Evolutionary conservation across 108 stramenopile species (phyloP).

Genomic region (Nitzschia putrida): DNA sequence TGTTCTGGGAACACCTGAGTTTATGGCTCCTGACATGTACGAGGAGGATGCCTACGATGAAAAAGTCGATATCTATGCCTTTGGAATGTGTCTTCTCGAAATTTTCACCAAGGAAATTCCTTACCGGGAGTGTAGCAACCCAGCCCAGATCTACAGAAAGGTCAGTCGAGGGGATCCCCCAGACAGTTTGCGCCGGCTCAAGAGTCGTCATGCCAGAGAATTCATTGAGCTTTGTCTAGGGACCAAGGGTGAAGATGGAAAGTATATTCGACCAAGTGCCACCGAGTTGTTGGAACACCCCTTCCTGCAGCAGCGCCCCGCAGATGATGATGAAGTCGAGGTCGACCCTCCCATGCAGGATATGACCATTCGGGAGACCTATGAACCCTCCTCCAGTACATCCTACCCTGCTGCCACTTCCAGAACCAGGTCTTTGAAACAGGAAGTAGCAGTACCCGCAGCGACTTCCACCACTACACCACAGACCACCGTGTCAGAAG

Average conservation of each 20-base stretch:
- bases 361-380: conserved; percentile 54
- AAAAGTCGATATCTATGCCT: conserved; percentile 98
- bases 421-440: background rate
- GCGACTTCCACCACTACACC: conserved; percentile 12
- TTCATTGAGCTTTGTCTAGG: conserved; percentile 89
- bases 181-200: conserved; percentile 71
- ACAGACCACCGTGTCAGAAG: conserved; percentile 6
- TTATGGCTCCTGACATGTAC: conserved; percentile 99
- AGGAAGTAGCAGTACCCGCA: conserved; percentile 12
- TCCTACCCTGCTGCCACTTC: conserved; percentile 2
- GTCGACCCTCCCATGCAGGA: conserved; percentile 77
- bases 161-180: conserved; percentile 88
- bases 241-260: conserved; percentile 63
- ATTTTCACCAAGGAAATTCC: conserved; percentile 96
- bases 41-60: conserved; percentile 93
- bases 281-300: conserved; percentile 73
- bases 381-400: background rate
- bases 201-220: conserved; percentile 75
- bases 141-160: conserved; percentile 95
- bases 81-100: conserved; percentile 98
- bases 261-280: conserved; percentile 68
- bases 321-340: conserved; percentile 85
- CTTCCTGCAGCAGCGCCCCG: conserved; percentile 70
- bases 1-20: conserved; percentile 97
- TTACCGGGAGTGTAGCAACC: conserved; percentile 92